Evolutionary conservation across 2,329 filamentous ascomycete genomes (phyloP).

Genomic region (Atkinsonella texensis): DNA sequence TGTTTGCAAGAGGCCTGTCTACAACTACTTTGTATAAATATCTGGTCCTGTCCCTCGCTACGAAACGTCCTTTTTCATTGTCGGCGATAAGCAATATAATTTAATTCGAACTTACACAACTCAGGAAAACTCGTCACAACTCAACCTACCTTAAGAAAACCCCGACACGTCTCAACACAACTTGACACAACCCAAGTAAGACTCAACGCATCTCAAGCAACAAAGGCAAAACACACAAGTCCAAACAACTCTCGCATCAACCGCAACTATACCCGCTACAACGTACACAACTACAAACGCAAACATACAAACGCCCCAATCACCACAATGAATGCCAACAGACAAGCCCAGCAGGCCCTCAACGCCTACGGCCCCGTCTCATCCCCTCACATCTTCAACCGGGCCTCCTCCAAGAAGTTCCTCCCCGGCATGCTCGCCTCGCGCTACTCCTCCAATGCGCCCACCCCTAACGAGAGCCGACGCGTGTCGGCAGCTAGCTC

Average conservation of each 20-base stretch:
- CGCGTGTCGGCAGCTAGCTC: conserved; percentile 4
- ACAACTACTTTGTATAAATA: too few species aligned
- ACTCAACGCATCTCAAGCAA: not conserved
- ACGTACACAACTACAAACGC: not conserved
- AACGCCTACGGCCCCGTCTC: conserved; percentile 8
- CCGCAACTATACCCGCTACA: not conserved
- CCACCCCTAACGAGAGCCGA: conserved; percentile 1
- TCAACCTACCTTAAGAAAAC: too few species aligned
- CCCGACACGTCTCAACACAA: not conserved
- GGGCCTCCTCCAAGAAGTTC: conserved; percentile 4
- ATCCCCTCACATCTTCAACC: conserved; percentile 5
- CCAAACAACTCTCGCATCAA: not conserved
- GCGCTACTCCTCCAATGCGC: conserved; percentile 4
- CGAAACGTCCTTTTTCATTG: too few species aligned
- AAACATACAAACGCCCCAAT: not conserved
- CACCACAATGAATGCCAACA: conserved; percentile 1
- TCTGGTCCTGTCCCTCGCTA: too few species aligned
- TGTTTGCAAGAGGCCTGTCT: too few species aligned
- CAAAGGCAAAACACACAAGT: not conserved
- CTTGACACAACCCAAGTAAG: too few species aligned
- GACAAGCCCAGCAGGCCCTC: conserved; percentile 6
- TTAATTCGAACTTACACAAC: too few species aligned
- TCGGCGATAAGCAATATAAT: too few species aligned
- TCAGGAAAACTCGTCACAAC: too few species aligned
- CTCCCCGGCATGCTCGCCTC: conserved; percentile 6